Base-by-base conservation (phyloP, 805 yeast genomes). In the Ogataea pini region DNA sequence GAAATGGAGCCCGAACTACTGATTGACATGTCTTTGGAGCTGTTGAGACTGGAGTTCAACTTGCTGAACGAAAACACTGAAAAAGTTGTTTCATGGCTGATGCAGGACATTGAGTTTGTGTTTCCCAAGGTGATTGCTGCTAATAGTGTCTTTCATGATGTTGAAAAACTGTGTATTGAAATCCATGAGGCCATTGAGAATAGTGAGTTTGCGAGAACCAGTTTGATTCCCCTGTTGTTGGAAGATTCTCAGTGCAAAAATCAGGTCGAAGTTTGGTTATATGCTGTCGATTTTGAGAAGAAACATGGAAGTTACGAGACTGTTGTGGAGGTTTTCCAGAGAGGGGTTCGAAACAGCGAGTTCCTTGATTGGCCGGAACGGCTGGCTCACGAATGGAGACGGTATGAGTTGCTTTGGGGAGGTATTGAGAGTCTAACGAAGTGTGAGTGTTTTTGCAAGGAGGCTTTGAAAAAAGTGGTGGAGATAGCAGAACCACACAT, bases 291-390 rank as follows among this genome's bases (percentile, higher is more conserved):
- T 4, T 76, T 77, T 63, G 79, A 73, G 50, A 62, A 55, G 33
- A 51, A 62, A 14, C 49, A 63, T 29, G 69, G 68, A 7, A 61
- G 63, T 13, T 27, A 47, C 25, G 49, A 54, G 0, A 42, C 56
- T 2, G 68, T 71, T 1, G 45, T 58, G 0, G 54, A 45, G 2
- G 43, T 75, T 0, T 66, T 77, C 28, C 53, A 57, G 10, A 52
- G 54, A 2, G 79, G 78, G 0, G 48, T 71, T 3, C 47, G 51
- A 10, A 42, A 55, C 9, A 56, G 67, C 0, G 51, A 47, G 12
- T 36, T 44, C 0, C 45, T 80, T 32, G 86, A 80, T 53, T 67
- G 75, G 73, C 82, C 84, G 1, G 82, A 79, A 42, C 63, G 75
- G 43, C 49, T 80, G 4, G 53, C 72, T 10, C 76, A 76, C 41